phyloP scores from a whole-genome alignment of 2,329 filamentous ascomycete genomes.

The Fusarium cyanostomum region DNA sequence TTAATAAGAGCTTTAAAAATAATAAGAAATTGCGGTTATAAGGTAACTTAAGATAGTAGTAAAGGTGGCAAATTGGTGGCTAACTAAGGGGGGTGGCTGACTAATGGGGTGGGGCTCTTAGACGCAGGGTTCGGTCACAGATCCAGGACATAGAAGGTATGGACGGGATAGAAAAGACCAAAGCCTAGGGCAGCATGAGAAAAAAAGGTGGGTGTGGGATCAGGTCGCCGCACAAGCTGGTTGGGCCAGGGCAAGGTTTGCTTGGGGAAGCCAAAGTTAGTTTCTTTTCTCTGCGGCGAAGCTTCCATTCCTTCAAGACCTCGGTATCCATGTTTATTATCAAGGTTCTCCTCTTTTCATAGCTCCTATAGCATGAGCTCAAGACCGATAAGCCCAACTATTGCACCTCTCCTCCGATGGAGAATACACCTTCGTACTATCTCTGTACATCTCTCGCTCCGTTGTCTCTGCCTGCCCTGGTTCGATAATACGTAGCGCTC shows the following conservation, averaged over 20 bases:
- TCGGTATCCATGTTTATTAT: not conserved
- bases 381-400: too few relatives aligned
- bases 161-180: constrained; percentile 13
- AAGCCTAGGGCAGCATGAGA: constrained; percentile 15
- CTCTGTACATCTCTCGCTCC: not conserved
- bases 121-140: constrained; percentile 36
- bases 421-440: not conserved
- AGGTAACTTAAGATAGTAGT: too few relatives aligned
- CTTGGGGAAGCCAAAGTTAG: constrained; percentile 18
- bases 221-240: not conserved
- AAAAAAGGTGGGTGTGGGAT: constrained; percentile 5
- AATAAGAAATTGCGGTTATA: too few relatives aligned
- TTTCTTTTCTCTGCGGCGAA: constrained; percentile 4
- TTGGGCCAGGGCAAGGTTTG: constrained; percentile 8
- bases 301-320: not conserved
- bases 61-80: too few relatives aligned
- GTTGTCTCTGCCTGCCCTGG: not conserved
- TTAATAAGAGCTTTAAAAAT: too few relatives aligned
- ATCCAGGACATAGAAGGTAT: constrained; percentile 33
- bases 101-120: too few relatives aligned
- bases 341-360: not conserved
- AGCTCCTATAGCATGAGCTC: not conserved
- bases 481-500: not conserved
- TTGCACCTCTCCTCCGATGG: too few relatives aligned
- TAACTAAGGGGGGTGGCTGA: too few relatives aligned